Evolutionary conservation across 192 early-diverging fungal species (phyloP).

Genomic region (Linnemannia exigua): DNA sequence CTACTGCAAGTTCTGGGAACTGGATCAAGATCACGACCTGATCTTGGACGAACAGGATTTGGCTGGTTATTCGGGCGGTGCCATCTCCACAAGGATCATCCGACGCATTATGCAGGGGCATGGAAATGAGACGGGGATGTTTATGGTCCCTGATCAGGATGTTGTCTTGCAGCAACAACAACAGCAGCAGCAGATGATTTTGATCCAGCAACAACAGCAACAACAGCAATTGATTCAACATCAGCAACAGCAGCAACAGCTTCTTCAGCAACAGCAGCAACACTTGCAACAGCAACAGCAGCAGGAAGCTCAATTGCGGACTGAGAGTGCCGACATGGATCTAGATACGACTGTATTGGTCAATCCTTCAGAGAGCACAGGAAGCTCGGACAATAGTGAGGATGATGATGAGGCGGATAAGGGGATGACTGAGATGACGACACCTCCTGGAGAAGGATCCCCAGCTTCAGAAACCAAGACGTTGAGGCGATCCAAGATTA

Average conservation of each 20-base stretch:
- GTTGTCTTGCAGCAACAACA: constrained; percentile 33
- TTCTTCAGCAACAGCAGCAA: background rate
- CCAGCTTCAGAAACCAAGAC: background rate
- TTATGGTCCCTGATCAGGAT: constrained; percentile 48
- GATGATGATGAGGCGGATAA: background rate
- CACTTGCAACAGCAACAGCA: background rate
- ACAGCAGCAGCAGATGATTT: constrained; percentile 36
- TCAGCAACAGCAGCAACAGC: background rate
- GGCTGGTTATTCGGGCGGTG: constrained; percentile 77
- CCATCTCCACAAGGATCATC: constrained; percentile 78
- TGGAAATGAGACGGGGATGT: constrained; percentile 68
- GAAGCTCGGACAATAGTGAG: background rate
- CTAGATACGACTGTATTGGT: background rate
- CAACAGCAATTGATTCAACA: constrained; percentile 10
- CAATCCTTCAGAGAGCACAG: background rate
- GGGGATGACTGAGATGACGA: background rate
- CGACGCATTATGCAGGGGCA: constrained; percentile 79
- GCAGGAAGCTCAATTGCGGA: background rate
- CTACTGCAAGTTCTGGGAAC: constrained; percentile 97
- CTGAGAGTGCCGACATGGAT: background rate
- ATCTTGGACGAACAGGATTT: constrained; percentile 80
- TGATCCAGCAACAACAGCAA: constrained; percentile 22
- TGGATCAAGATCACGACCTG: constrained; percentile 92
- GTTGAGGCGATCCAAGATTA: constrained; percentile 24
- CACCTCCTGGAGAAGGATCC: background rate